Conservation (phyloP, 2,329 filamentous ascomycete genomes). For the Penicillium sp. region DNA sequence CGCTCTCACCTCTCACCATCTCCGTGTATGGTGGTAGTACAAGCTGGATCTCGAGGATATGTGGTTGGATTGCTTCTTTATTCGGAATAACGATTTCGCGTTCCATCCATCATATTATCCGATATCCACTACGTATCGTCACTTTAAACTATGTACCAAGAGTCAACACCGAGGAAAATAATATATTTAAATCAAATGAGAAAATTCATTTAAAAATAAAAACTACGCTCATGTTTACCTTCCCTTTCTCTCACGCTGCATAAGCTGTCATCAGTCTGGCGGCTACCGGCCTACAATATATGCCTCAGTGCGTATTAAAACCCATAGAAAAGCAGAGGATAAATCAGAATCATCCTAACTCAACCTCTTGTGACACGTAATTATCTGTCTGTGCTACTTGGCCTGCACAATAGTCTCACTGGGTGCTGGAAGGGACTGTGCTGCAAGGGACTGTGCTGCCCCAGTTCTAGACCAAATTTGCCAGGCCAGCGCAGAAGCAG, state of each 20-base stretch:
- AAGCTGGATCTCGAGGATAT: neutral
- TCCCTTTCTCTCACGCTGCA: neutral
- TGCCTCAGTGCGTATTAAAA: neutral
- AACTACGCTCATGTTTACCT: no score
- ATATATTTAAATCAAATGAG: neutral
- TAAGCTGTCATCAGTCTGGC: neutral
- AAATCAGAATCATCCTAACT: neutral
- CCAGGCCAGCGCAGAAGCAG: neutral
- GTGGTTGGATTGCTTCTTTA: neutral
- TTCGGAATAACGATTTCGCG: constrained; percentile 10
- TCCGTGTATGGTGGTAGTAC: neutral
- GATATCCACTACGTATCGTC: neutral
- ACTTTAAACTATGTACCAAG: no score
- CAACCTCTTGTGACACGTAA: neutral
- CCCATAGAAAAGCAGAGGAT: neutral
- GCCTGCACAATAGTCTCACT: neutral
- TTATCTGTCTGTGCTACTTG: neutral
- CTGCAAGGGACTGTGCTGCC: neutral
- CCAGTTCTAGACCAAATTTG: neutral
- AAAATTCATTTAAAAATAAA: neutral
- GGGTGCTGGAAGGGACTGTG: constrained; percentile 1
- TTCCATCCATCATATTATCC: neutral
- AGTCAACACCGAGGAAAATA: neutral
- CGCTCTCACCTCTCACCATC: neutral
- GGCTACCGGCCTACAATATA: neutral